phyloP scores from a whole-genome alignment of 352 stramenopile species.

The Sclerospora graminicola region DNA sequence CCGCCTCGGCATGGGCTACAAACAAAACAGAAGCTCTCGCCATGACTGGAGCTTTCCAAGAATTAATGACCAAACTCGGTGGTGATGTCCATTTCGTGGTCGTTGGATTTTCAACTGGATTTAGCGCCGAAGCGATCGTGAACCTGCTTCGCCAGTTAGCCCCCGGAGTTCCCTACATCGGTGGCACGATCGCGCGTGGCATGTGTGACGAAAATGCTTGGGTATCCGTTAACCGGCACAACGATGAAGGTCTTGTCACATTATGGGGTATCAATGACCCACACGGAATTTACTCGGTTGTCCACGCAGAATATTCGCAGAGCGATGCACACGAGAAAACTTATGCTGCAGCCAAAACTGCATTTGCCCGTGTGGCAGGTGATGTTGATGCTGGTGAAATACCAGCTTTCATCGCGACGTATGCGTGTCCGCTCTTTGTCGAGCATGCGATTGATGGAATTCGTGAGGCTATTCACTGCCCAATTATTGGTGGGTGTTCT shows the following conservation, averaged over 20 bases:
- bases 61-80: conserved; percentile 68
- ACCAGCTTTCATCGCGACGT: conserved; percentile 69
- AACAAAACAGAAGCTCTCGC: conserved; percentile 64
- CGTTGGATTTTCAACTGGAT: conserved; percentile 76
- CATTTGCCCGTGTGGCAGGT: conserved; percentile 33
- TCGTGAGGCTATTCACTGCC: conserved; percentile 63
- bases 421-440: conserved; percentile 73
- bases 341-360: conserved; percentile 60
- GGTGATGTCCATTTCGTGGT: conserved; percentile 79
- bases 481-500: conserved; percentile 77
- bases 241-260: conserved; percentile 70
- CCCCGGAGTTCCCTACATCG: conserved; percentile 75
- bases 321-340: conserved; percentile 70
- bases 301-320: conserved; percentile 73
- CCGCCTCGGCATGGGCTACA: conserved; percentile 60
- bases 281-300: conserved; percentile 70
- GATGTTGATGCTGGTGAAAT: conserved; percentile 61
- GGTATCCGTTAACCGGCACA: conserved; percentile 82
- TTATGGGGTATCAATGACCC: conserved; percentile 83
- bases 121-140: conserved; percentile 64
- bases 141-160: conserved; percentile 62
- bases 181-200: conserved; percentile 69
- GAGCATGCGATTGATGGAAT: conserved; percentile 79
- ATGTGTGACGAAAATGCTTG: conserved; percentile 84
- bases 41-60: conserved; percentile 66